Evolutionary conservation across 352 stramenopile genomes (phyloP), one percentile per base, ranked within the genome.

Genomic region (Hyphochytrium catenoides): DNA sequence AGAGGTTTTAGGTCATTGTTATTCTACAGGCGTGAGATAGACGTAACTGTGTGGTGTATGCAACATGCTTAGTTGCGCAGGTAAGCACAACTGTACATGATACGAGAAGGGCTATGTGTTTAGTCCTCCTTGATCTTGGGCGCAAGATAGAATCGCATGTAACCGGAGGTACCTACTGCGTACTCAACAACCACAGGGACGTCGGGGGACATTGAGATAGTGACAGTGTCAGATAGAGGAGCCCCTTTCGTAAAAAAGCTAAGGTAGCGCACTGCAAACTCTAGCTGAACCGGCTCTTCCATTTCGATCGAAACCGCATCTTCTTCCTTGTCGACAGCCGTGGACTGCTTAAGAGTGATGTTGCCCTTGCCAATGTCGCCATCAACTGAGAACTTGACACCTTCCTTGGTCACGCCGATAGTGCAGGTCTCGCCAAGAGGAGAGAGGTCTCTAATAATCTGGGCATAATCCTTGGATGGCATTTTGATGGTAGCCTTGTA

Each of bases 181-280:
- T 98, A 99, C 62, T 98, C 92, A 15, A 99, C 76, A 19, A 98
- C 83, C 22, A 99, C 65, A 1, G 92, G 92, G 34, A 97, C 89
- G 28, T 94, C 88, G 5, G 85, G 83, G 28, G 74, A 94, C 81
- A 98, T 95, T 45, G 67, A 93, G 29, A 98, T 65, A 52, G 89
- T 92, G 34, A 98, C 92, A 25, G 57, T 87, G 26, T 76, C 56
- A 30, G 71, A 87, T 41, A 99, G 66, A 22, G 72, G 75, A 34
- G 90, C 98, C 23, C 90, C 92, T 70, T 98, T 98, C 36, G 90
- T 94, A 53, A 99, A 99, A 59, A 96, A 93, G 62, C 94, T 94
- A 54, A 99, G 73, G 73, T 99, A 99, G 36, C 90, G 79, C 30
- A 99, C 64, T 28, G 92, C 91, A 57, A 99, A 99, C 43, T 77